These are phyloP conservation scores for Emiliania huxleyi DNA, from an alignment of 78 protist genomes.

Conservation along the genomic window DNA sequence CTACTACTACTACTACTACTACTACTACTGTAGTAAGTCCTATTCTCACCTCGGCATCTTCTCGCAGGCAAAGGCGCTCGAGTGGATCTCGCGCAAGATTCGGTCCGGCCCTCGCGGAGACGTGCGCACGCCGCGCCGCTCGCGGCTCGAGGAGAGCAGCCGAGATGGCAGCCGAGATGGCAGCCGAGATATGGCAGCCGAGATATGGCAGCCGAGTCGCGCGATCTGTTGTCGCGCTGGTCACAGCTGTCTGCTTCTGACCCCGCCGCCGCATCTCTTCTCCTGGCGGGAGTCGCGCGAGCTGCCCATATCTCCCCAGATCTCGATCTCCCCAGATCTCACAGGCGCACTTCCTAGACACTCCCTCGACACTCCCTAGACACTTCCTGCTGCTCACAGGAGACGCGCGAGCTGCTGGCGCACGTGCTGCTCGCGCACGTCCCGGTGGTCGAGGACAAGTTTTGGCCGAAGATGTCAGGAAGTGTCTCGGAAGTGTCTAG, in stretches of 20 bases:
- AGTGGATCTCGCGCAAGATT: conserved; percentile 61
- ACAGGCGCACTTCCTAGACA: too few relatives aligned
- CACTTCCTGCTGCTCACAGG: too few relatives aligned
- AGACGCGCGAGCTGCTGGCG: conserved; percentile 86
- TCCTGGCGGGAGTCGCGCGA: background rate
- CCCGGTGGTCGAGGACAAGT: conserved; percentile 69
- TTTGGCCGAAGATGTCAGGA: conserved; percentile 17
- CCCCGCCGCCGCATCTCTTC: background rate
- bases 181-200: too few relatives aligned
- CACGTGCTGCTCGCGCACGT: conserved; percentile 89
- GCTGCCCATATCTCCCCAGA: too few relatives aligned
- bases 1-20: conserved; percentile 12
- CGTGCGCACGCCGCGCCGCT: background rate
- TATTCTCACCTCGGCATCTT: conserved; percentile 57
- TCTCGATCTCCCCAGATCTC: too few relatives aligned
- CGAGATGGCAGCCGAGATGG: too few relatives aligned
- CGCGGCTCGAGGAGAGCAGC: background rate
- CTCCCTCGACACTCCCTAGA: too few relatives aligned
- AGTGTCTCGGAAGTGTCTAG: too few relatives aligned
- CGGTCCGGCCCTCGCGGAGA: background rate
- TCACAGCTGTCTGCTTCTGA: too few relatives aligned
- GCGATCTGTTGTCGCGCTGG: too few relatives aligned
- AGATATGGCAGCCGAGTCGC: too few relatives aligned
- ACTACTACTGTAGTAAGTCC: background rate
- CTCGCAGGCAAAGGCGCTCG: conserved; percentile 81